Percentiles rank a stretch among this genome's conserved stretches.
Evolutionary conservation across 2,329 filamentous ascomycete genomes (phyloP).

Genomic region (Helotiales sp.): DNA sequence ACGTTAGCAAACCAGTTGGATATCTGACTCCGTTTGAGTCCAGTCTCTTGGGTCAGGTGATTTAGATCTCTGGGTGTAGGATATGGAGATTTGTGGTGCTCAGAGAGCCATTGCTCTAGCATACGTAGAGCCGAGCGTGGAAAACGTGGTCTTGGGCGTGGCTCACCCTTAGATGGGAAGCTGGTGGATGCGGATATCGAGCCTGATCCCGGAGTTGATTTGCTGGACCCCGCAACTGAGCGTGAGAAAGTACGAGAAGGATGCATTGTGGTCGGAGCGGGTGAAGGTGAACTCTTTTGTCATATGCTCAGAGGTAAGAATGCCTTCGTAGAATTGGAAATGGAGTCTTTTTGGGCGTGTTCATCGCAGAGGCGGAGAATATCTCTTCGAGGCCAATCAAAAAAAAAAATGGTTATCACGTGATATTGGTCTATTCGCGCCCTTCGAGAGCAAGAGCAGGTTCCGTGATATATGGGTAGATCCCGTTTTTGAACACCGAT

Average conservation of each 20-base stretch:
- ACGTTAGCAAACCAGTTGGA: neutral
- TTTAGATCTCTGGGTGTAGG: neutral
- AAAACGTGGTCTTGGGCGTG: neutral
- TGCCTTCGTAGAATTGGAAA: neutral
- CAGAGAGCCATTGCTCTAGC: neutral
- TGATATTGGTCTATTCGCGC: neutral
- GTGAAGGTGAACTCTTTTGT: neutral
- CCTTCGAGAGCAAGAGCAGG: neutral
- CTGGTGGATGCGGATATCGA: neutral
- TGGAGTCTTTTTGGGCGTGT: neutral
- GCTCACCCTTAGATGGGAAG: neutral
- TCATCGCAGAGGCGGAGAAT: neutral
- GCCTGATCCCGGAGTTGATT: neutral
- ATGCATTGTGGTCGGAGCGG: neutral
- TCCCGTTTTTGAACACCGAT: too few species aligned
- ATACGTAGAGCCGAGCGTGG: neutral
- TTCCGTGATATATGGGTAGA: too few species aligned
- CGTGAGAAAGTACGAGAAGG: neutral
- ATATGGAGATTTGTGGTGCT: neutral
- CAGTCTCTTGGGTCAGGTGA: neutral
- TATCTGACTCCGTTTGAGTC: constrained; percentile 2
- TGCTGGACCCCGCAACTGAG: neutral
- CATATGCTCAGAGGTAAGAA: neutral
- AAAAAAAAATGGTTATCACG: neutral
- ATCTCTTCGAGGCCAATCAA: neutral